Base-by-base conservation (phyloP, 1,139 yeast species). In the Blastobotrys persicus region DNA sequence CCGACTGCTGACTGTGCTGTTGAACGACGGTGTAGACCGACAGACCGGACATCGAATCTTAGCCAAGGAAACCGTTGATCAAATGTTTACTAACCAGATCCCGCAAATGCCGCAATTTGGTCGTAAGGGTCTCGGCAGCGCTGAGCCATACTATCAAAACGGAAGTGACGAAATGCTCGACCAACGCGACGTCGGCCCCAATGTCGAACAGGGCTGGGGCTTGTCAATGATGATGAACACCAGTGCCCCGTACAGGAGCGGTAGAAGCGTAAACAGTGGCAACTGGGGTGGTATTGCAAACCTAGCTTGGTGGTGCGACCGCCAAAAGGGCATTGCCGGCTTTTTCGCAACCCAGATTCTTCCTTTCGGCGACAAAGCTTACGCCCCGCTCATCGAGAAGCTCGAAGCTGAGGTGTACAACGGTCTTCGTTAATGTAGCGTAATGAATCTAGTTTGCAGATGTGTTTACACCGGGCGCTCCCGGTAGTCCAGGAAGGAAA, bases 1-100 rank as follows among this genome's bases (percentile, higher is more conserved):
- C 55, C 73, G 71, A 53, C 70, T 76, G 44, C 59, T 77, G 18
- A 64, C 80, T 41, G 62, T 74, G n/a, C 73, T 77, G 72, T 62
- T 77, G 38, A 75, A 76, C 54, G 66, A 65, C 44, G 81, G 81
- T 12, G 50, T 49, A 4, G 48, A 51, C 26, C 50, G 50, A 34
- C 44, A 65, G 16, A 63, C 64, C 2, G 72, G 74, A 1, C 58
- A 41, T 1, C 61, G 65, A 17, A 58, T 77, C 3, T 62, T 77
- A n/a, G 19, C 42, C 16, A 43, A 48, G 43, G 54, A 46, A 28
- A 49, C 65, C 14, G 60, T 60, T 13, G 52, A 51, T 14, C 43
- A 32, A 7, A 57, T 59, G 58, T 56, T 55, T 43, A 50, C 53
- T 37, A 57, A 60, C 52, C 62, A 60, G 45, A 55, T 56, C 20